Conservation (phyloP, 108 stramenopile species). For the Pseudonitzschia multiseries region DNA sequence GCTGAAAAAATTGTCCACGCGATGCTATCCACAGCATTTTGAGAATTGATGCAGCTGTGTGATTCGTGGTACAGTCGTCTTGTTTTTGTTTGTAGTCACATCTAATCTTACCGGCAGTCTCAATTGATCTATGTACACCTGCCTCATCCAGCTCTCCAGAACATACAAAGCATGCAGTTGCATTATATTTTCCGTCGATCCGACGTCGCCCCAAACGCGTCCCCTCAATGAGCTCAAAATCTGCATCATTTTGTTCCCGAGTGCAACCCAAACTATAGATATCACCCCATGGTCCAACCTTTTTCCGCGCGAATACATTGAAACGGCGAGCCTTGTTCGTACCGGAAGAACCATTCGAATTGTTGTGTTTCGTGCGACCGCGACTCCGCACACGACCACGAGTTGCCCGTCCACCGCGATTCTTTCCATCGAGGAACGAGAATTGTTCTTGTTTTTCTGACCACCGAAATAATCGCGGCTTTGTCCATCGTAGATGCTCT, state of each 20-base stretch:
- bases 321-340: constrained; percentile 5
- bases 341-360: background rate
- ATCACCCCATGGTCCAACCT: constrained; percentile 41
- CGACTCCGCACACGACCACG: background rate
- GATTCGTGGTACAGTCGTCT: background rate
- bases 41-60: constrained; percentile 22
- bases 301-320: constrained; percentile 41
- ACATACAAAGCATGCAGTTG: constrained; percentile 22
- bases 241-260: constrained; percentile 35
- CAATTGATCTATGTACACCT: background rate
- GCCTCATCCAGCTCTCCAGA: background rate
- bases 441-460: background rate
- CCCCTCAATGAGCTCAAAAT: constrained; percentile 30
- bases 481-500: constrained; percentile 22
- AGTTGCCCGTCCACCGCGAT: background rate
- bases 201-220: constrained; percentile 16
- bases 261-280: constrained; percentile 44
- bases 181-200: background rate
- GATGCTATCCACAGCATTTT: constrained; percentile 44
- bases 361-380: constrained; percentile 1
- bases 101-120: background rate
- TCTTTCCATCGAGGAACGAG: background rate
- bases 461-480: constrained; percentile 14
- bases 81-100: too few species aligned
- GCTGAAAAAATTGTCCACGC: constrained; percentile 37